Conservation (phyloP, 768 basidiomycete genomes). For the Pisolithus sp. region DNA sequence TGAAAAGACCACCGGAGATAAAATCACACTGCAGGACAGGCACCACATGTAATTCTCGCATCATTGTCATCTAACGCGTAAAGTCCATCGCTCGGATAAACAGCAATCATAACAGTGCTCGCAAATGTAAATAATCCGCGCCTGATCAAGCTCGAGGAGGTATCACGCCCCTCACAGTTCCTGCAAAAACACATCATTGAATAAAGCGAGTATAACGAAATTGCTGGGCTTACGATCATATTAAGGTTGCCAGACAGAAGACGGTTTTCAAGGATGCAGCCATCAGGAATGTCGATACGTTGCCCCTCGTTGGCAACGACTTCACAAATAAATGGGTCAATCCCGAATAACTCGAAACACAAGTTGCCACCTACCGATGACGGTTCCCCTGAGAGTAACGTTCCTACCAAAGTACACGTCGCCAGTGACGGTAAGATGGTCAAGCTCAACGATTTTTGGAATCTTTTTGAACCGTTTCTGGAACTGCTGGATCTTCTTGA, state of each 20-base stretch:
- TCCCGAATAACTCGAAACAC: neutral
- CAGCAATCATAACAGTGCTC: neutral
- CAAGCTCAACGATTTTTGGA: conserved; percentile 65
- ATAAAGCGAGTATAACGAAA: neutral
- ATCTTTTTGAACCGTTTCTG: conserved; percentile 74
- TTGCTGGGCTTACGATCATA: conserved; percentile 48
- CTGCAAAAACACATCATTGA: conserved; percentile 12
- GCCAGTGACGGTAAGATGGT: conserved; percentile 68
- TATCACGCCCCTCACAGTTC: conserved; percentile 22
- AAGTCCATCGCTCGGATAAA: neutral
- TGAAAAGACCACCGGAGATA: too few species aligned
- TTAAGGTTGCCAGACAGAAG: conserved; percentile 70
- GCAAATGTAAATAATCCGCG: conserved; percentile 3
- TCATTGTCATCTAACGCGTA: too few species aligned
- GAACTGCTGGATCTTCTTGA: conserved; percentile 69
- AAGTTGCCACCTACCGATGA: conserved; percentile 37
- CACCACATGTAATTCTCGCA: too few species aligned
- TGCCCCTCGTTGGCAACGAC: conserved; percentile 74
- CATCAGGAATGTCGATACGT: conserved; percentile 71
- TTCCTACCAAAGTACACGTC: conserved; percentile 65
- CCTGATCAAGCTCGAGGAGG: neutral
- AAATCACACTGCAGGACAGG: too few species aligned
- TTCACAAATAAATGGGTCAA: conserved; percentile 6
- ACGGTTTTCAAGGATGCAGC: conserved; percentile 64
- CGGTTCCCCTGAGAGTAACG: conserved; percentile 58